A percentile compares a stretch with the other conserved stretches of the same genome.
These are phyloP conservation scores for Fusarium sp. DNA, from an alignment of 2,329 filamentous ascomycete genomes.

Conservation along the genomic window DNA sequence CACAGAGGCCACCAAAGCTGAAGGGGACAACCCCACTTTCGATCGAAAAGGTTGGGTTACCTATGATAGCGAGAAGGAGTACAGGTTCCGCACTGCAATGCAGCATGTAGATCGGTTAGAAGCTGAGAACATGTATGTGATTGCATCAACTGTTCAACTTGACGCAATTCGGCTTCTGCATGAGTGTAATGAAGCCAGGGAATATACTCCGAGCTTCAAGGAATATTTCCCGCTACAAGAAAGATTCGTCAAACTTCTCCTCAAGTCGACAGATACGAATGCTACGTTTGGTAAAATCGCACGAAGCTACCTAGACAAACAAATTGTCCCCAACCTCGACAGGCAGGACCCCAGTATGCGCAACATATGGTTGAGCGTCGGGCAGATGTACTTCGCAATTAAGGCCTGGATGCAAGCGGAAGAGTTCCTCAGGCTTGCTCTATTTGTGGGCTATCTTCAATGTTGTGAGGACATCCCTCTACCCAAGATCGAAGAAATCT, in stretches of 20 bases:
- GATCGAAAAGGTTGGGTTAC: neutral
- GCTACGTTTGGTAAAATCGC: neutral
- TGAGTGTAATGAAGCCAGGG: neutral
- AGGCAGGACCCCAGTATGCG: neutral
- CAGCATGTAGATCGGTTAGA: neutral
- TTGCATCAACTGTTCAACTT: neutral
- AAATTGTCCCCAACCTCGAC: neutral
- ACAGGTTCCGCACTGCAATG: neutral
- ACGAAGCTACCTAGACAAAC: neutral
- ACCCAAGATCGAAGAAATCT: neutral
- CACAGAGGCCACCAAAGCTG: neutral
- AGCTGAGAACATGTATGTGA: neutral
- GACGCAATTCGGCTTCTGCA: neutral
- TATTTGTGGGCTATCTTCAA: too few species aligned
- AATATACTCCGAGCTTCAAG: neutral
- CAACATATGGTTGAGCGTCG: neutral
- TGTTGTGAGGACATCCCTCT: too few species aligned
- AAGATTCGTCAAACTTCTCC: neutral
- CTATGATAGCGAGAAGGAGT: neutral
- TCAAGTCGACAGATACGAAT: neutral
- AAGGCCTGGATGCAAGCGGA: neutral
- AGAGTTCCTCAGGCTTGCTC: neutral
- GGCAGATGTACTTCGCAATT: neutral
- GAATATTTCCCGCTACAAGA: neutral
- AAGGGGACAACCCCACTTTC: neutral